Conservation (phyloP, 75 land plant genomes). For the Gnetum montanum region DNA sequence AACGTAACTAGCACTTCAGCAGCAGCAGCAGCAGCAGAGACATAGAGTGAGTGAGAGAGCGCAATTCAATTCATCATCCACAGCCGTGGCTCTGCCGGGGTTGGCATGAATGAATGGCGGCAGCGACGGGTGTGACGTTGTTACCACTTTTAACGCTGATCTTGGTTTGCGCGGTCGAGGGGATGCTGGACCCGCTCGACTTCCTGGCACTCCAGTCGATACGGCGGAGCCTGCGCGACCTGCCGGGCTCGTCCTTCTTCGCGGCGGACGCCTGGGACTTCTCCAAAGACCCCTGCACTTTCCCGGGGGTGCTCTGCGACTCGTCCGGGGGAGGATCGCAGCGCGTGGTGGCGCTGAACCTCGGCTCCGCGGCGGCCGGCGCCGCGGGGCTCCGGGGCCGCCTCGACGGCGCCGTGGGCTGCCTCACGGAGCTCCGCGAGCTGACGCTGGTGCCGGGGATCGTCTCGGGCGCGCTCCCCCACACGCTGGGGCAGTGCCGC, state of each 20-base stretch:
- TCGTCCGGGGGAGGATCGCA: conserved; percentile 7
- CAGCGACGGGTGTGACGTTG: too few species aligned
- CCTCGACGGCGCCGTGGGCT: conserved; percentile 38
- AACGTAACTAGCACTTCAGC: too few species aligned
- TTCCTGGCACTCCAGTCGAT: conserved; percentile 47
- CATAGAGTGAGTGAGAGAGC: too few species aligned
- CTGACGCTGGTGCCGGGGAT: conserved; percentile 56
- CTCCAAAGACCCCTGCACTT: conserved; percentile 53
- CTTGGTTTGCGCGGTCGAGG: too few species aligned
- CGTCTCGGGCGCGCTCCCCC: conserved; percentile 36
- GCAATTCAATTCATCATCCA: too few species aligned
- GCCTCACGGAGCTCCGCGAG: conserved; percentile 31
- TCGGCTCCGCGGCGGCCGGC: conserved; percentile 56
- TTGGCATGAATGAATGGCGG: too few species aligned
- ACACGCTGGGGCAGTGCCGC: conserved; percentile 18
- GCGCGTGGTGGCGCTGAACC: conserved; percentile 37
- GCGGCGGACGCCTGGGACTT: conserved; percentile 56
- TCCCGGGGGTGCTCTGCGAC: conserved; percentile 46
- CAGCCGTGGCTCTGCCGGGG: too few species aligned
- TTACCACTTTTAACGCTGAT: too few species aligned
- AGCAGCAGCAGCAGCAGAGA: too few species aligned
- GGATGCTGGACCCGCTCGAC: conserved; percentile 40
- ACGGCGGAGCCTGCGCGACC: conserved; percentile 29
- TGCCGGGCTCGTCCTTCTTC: conserved; percentile 45
- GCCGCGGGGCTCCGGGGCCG: conserved; percentile 48